Evolutionary conservation across 2,329 filamentous ascomycete species (phyloP).

Genomic region (Talaromyces pinophilus): DNA sequence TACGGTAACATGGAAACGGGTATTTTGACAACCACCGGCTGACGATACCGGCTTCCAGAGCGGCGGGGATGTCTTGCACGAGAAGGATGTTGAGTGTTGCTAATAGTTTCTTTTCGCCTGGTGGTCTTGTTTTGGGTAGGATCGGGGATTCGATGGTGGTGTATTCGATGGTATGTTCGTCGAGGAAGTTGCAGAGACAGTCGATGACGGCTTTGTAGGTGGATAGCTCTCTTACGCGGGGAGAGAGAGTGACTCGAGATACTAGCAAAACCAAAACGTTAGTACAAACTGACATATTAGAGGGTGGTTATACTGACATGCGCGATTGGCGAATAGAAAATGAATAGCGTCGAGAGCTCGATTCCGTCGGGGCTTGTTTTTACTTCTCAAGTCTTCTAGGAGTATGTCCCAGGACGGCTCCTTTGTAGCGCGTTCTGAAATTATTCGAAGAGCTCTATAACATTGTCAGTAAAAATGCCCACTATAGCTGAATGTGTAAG

Average conservation of each 20-base stretch:
- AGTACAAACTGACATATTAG: neutral
- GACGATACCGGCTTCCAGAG: conserved; percentile 65
- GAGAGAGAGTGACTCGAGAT: conserved; percentile 38
- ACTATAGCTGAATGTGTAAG: conserved; percentile 39
- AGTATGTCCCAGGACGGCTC: conserved; percentile 43
- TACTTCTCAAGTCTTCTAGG: conserved; percentile 45
- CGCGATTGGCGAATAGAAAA: conserved; percentile 45
- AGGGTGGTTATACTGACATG: conserved; percentile 30
- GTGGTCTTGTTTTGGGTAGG: conserved; percentile 43
- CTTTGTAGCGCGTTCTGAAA: conserved; percentile 48
- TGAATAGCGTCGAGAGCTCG: conserved; percentile 47
- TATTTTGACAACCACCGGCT: conserved; percentile 74
- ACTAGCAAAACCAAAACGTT: conserved; percentile 29
- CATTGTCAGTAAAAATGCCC: conserved; percentile 43
- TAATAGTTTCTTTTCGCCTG: conserved; percentile 47
- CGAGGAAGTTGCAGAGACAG: conserved; percentile 45
- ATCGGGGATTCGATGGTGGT: conserved; percentile 40
- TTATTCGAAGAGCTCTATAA: conserved; percentile 47
- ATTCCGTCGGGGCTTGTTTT: conserved; percentile 38
- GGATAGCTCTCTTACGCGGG: conserved; percentile 36
- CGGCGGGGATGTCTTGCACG: conserved; percentile 59
- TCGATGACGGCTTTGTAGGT: conserved; percentile 45
- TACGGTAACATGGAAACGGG: conserved; percentile 61
- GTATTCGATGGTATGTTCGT: conserved; percentile 40
- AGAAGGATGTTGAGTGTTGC: conserved; percentile 63